Conservation (phyloP, 495 filamentous ascomycete genomes). For the Penicillium parvum region DNA sequence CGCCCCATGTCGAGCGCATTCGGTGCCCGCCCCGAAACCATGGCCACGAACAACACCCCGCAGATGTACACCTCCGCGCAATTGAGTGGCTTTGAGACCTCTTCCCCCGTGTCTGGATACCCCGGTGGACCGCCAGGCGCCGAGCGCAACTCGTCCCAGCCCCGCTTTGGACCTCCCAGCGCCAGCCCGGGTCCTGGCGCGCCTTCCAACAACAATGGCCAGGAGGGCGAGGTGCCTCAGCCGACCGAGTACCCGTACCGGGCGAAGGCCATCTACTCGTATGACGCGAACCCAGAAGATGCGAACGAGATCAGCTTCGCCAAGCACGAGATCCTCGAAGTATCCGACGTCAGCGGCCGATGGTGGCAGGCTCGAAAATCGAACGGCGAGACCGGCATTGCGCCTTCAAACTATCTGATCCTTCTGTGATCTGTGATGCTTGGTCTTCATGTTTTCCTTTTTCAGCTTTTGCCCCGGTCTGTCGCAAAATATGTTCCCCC, state of each 20-base stretch:
- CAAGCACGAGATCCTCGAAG: constrained; percentile 95
- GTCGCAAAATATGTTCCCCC: constrained; percentile 29
- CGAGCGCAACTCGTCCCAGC: constrained; percentile 54
- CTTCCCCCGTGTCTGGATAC: constrained; percentile 81
- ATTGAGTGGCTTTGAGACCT: constrained; percentile 92
- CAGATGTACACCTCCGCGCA: constrained; percentile 98
- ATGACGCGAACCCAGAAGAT: constrained; percentile 97
- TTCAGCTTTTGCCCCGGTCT: constrained; percentile 25
- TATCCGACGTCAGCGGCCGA: constrained; percentile 92
- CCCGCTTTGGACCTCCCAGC: constrained; percentile 49
- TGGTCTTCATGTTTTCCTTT: constrained; percentile 20
- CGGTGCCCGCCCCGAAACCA: constrained; percentile 71
- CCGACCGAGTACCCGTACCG: constrained; percentile 95
- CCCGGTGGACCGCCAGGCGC: constrained; percentile 59
- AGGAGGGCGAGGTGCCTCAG: constrained; percentile 60
- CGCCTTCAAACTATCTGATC: constrained; percentile 96
- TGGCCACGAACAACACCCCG: constrained; percentile 67
- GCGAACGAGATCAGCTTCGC: constrained; percentile 96
- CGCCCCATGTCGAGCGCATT: constrained; percentile 46
- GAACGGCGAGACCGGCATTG: constrained; percentile 93
- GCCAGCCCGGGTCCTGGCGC: constrained; percentile 25
- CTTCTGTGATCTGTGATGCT: constrained; percentile 63
- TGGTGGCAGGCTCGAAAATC: constrained; percentile 99
- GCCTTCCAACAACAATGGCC: constrained; percentile 12
- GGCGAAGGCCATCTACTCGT: constrained; percentile 97